These are phyloP conservation scores for Dictyostelium firmibasis DNA, from an alignment of 78 protist species.

Conservation along the genomic window DNA sequence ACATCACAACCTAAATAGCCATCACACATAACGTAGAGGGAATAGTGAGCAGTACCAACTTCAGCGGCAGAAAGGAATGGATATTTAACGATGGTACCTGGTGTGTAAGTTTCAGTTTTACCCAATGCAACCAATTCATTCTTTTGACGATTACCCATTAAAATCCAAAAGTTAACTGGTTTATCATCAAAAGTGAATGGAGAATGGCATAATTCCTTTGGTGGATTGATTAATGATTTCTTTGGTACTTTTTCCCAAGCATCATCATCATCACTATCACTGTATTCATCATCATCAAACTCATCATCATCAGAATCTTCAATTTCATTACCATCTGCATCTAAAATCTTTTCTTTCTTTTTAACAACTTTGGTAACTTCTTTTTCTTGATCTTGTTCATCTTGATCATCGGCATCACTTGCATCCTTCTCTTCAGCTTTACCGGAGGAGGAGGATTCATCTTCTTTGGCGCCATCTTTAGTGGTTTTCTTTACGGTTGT, in stretches of 20 bases:
- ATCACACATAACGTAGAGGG: conserved; percentile 51
- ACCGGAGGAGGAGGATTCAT: background rate
- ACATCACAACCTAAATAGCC: conserved; percentile 62
- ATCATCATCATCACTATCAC: conserved; percentile 26
- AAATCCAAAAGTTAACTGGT: conserved; percentile 30
- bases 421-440: background rate
- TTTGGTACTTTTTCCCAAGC: conserved; percentile 52
- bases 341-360: background rate
- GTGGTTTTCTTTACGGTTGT: background rate
- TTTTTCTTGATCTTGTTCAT: background rate
- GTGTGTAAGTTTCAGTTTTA: conserved; percentile 2
- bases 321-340: background rate
- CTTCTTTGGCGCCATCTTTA: background rate
- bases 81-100: conserved; percentile 36
- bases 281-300: background rate
- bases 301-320: conserved; percentile 32
- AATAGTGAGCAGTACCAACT: conserved; percentile 13
- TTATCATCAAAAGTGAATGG: conserved; percentile 62
- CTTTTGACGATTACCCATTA: conserved; percentile 36
- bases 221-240: conserved; percentile 17
- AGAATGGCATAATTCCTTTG: conserved; percentile 27
- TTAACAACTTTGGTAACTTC: background rate
- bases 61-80: conserved; percentile 32
- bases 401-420: no score
- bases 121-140: conserved; percentile 49